Conservation (phyloP, 345 rosid genomes). For the Melastoma malabathricum region DNA sequence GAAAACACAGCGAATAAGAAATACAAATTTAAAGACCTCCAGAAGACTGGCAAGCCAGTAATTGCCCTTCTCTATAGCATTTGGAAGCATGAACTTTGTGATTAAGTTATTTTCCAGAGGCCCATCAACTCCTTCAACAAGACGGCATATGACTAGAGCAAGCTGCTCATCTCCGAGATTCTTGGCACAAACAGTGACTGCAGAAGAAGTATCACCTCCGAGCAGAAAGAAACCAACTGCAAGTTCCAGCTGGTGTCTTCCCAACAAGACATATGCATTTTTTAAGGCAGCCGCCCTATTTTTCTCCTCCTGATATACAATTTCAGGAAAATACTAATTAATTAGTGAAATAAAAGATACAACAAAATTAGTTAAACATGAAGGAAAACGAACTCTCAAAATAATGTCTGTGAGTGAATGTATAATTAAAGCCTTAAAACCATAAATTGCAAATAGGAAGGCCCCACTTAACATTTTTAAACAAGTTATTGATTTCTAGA, state of each 20-base stretch:
- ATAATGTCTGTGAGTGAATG: too few relatives aligned
- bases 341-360: background rate
- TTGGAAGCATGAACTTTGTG: slow-evolving; percentile 57
- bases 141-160: slow-evolving; percentile 75
- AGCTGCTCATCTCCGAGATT: slow-evolving; percentile 90
- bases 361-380: background rate
- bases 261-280: slow-evolving; percentile 92
- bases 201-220: slow-evolving; percentile 87
- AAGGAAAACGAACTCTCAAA: too few relatives aligned
- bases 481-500: too few relatives aligned
- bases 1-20: slow-evolving; percentile 6
- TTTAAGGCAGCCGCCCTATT: slow-evolving; percentile 86
- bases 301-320: slow-evolving; percentile 59
- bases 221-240: slow-evolving; percentile 88
- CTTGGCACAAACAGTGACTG: slow-evolving; percentile 69
- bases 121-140: slow-evolving; percentile 71
- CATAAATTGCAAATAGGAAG: too few relatives aligned
- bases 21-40: slow-evolving; percentile 37
- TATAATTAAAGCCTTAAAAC: too few relatives aligned
- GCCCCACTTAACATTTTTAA: too few relatives aligned
- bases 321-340: background rate
- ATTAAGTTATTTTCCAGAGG: slow-evolving; percentile 51
- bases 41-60: slow-evolving; percentile 78
- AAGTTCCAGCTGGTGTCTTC: slow-evolving; percentile 82
- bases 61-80: slow-evolving; percentile 59